Percentiles rank a stretch among this genome's conserved stretches.
phyloP scores from a whole-genome alignment of 2,329 filamentous ascomycete genomes.

The Colletotrichum ledebouriae region DNA sequence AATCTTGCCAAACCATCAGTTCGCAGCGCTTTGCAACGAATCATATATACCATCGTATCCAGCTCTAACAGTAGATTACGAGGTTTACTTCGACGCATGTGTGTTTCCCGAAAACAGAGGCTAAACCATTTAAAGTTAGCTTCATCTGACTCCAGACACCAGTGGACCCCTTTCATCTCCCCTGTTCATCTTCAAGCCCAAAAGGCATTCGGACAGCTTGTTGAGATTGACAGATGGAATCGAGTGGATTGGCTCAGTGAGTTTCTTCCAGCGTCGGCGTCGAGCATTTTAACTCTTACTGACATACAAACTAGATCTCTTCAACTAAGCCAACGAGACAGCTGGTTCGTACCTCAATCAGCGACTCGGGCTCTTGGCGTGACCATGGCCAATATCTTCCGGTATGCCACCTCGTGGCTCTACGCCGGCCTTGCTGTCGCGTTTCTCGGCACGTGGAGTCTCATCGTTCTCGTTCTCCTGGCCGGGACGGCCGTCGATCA shows the following conservation, averaged over 20 bases:
- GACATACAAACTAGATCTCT: too few relatives aligned
- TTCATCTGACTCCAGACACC: neutral
- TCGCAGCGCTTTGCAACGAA: too few relatives aligned
- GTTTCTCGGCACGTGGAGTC: constrained; percentile 29
- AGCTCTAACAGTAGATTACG: too few relatives aligned
- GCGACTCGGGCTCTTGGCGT: neutral
- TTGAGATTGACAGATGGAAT: too few relatives aligned
- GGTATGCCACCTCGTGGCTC: constrained; percentile 33
- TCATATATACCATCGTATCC: too few relatives aligned
- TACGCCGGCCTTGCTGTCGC: constrained; percentile 31
- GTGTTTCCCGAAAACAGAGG: neutral
- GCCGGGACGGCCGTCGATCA: constrained; percentile 19
- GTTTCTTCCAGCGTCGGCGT: too few relatives aligned
- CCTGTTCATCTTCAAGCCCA: neutral
- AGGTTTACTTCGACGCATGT: neutral
- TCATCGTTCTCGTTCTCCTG: constrained; percentile 20
- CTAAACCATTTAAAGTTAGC: neutral
- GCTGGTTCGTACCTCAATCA: accelerated
- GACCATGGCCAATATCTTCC: constrained; percentile 31
- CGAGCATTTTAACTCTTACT: too few relatives aligned
- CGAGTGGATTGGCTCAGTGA: too few relatives aligned
- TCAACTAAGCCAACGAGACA: too few relatives aligned
- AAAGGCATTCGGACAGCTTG: too few relatives aligned
- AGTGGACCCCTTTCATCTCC: constrained; percentile 2
- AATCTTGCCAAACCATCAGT: too few relatives aligned